Evolutionary conservation across 1,139 yeast genomes (phyloP).

Genomic region (Zhuliangozyma blackwelliae): DNA sequence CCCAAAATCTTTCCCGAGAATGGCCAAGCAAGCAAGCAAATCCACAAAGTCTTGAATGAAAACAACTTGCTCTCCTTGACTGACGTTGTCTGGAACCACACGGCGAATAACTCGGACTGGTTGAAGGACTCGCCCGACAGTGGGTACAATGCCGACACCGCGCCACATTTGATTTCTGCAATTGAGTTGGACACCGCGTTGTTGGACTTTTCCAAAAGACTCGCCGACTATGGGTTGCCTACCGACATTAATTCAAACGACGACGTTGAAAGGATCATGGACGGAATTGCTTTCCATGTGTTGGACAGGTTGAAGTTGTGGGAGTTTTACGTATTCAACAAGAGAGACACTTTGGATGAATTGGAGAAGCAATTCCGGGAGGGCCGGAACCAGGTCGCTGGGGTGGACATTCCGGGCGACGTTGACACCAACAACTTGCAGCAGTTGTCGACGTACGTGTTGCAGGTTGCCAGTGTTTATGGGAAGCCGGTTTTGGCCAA

Average conservation of each 20-base stretch:
- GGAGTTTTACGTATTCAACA: constrained; percentile 81
- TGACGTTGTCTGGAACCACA: constrained; percentile 92
- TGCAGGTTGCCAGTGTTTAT: constrained; percentile 31
- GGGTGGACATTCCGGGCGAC: constrained; percentile 27
- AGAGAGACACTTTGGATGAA: constrained; percentile 26
- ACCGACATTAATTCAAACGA: constrained; percentile 41
- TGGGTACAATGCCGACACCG: constrained; percentile 81
- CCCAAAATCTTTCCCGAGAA: constrained; percentile 51
- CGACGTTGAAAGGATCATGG: constrained; percentile 59
- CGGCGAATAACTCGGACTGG: constrained; percentile 90
- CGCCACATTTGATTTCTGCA: constrained; percentile 84
- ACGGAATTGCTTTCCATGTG: constrained; percentile 66
- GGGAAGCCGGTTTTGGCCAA: constrained; percentile 21
- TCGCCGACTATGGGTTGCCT: constrained; percentile 59
- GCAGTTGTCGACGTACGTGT: constrained; percentile 50
- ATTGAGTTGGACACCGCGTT: constrained; percentile 74
- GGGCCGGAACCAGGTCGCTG: constrained; percentile 13
- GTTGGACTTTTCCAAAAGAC: constrained; percentile 55
- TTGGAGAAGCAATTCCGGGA: constrained; percentile 41
- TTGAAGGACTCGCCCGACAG: constrained; percentile 80
- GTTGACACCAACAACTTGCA: constrained; percentile 31
- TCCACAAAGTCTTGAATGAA: constrained; percentile 44
- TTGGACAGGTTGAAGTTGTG: constrained; percentile 66
- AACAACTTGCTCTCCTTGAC: constrained; percentile 72
- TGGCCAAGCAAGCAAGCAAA: constrained; percentile 24